Evolutionary conservation across 2,329 filamentous ascomycete genomes (phyloP).

Genomic region (Corniculantispora saksenae): DNA sequence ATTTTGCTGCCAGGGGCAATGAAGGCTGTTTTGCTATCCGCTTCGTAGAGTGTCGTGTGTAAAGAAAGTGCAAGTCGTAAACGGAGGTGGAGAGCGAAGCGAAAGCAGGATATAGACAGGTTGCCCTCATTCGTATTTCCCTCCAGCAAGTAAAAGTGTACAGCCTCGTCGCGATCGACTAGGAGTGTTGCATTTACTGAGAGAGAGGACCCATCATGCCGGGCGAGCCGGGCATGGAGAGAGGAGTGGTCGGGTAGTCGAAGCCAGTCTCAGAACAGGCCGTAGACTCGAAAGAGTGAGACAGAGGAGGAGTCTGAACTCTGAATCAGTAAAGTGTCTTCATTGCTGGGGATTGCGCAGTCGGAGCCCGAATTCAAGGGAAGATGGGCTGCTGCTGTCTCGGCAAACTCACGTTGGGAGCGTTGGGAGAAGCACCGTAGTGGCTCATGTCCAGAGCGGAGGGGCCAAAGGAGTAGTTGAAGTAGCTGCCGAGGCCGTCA

Average conservation of each 20-base stretch:
- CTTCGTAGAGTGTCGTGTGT: constrained; percentile 1
- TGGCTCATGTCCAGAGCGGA: constrained; percentile 63
- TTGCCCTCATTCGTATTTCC: neutral
- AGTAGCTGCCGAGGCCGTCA: constrained; percentile 63
- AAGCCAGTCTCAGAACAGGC: constrained; percentile 63
- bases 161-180: too few species aligned
- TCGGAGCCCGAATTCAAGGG: constrained; percentile 29
- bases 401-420: constrained; percentile 70
- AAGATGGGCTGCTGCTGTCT: constrained; percentile 9
- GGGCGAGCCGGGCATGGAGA: constrained; percentile 73
- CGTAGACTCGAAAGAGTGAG: constrained; percentile 69
- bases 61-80: neutral
- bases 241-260: constrained; percentile 68
- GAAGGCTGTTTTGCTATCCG: constrained; percentile 5
- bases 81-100: neutral
- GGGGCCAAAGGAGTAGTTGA: constrained; percentile 70
- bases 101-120: constrained; percentile 15
- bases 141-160: constrained; percentile 5
- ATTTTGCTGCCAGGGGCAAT: neutral
- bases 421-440: constrained; percentile 64
- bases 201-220: constrained; percentile 44
- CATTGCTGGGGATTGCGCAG: constrained; percentile 40
- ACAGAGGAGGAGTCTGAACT: constrained; percentile 73
- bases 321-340: constrained; percentile 52
- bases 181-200: constrained; percentile 29